phyloP scores from a whole-genome alignment of 2,329 filamentous ascomycete species.

The Penicillium sp. region DNA sequence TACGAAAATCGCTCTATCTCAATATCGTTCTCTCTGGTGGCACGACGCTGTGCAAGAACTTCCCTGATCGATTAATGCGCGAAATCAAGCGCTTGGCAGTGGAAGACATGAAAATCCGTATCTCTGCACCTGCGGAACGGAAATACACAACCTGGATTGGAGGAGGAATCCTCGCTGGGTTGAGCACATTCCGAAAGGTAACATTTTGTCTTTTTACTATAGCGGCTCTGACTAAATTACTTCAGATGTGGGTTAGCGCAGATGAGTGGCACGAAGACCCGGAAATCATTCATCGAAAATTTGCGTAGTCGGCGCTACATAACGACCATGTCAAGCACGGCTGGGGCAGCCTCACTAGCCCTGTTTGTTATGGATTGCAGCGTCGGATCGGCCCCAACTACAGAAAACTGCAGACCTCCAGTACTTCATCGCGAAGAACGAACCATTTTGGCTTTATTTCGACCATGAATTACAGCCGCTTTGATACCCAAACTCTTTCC shows the following conservation, averaged over 20 bases:
- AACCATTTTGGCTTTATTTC: conserved; percentile 8
- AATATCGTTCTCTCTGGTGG: conserved; percentile 98
- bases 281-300: conserved; percentile 98
- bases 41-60: conserved; percentile 94
- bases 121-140: conserved; percentile 94
- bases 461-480: conserved; percentile 12
- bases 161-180: conserved; percentile 91
- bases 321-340: not conserved
- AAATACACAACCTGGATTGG: conserved; percentile 99
- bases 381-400: not conserved
- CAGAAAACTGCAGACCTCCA: not conserved
- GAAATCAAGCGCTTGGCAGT: conserved; percentile 93
- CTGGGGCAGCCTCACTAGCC: conserved; percentile 2
- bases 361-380: not conserved
- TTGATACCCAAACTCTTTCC: conserved; percentile 18
- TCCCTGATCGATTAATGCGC: conserved; percentile 87
- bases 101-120: conserved; percentile 99
- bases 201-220: conserved; percentile 32
- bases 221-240: not conserved
- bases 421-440: conserved; percentile 6
- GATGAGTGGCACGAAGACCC: conserved; percentile 99
- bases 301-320: conserved; percentile 64
- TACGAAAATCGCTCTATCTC: conserved; percentile 89
- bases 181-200: conserved; percentile 99
- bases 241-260: conserved; percentile 98